A percentile compares a stretch with the other conserved stretches of the same genome.
These are phyloP conservation scores for Saturnispora kantuleensis DNA, from an alignment of 805 yeast genomes.

Conservation along the genomic window DNA sequence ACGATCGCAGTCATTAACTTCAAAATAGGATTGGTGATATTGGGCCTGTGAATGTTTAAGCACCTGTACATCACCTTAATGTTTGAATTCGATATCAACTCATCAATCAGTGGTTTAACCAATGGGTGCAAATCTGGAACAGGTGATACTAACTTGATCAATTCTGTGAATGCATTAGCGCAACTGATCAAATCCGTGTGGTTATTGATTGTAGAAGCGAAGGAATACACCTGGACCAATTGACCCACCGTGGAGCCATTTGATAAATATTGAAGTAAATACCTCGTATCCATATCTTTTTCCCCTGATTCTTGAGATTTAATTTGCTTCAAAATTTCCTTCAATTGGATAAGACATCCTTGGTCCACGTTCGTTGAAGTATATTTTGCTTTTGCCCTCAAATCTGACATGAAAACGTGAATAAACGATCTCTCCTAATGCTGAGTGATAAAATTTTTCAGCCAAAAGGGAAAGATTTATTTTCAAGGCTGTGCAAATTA, in stretches of 20 bases:
- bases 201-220: slow-evolving; percentile 38
- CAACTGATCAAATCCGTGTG: slow-evolving; percentile 39
- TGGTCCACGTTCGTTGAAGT: slow-evolving; percentile 1
- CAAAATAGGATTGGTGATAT: slow-evolving; percentile 53
- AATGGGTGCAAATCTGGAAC: slow-evolving; percentile 14
- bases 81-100: slow-evolving; percentile 44
- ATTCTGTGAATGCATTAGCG: slow-evolving; percentile 32
- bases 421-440: too few relatives aligned
- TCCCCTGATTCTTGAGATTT: not conserved
- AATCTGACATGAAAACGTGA: slow-evolving; percentile 1
- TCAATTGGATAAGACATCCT: slow-evolving; percentile 10
- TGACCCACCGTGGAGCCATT: slow-evolving; percentile 23
- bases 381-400: slow-evolving; percentile 3
- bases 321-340: slow-evolving; percentile 12
- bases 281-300: not conserved
- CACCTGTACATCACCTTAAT: slow-evolving; percentile 60
- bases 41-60: slow-evolving; percentile 46
- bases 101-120: slow-evolving; percentile 35
- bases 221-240: slow-evolving; percentile 33
- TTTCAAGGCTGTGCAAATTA: slow-evolving; percentile 3
- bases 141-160: slow-evolving; percentile 22
- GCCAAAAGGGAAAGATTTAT: not conserved
- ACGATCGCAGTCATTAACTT: slow-evolving; percentile 45
- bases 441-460: slow-evolving; percentile 2
- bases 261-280: slow-evolving; percentile 24